Evolutionary conservation across 2,329 filamentous ascomycete species (phyloP).

Genomic region (Tolypocladium ophioglossoides): DNA sequence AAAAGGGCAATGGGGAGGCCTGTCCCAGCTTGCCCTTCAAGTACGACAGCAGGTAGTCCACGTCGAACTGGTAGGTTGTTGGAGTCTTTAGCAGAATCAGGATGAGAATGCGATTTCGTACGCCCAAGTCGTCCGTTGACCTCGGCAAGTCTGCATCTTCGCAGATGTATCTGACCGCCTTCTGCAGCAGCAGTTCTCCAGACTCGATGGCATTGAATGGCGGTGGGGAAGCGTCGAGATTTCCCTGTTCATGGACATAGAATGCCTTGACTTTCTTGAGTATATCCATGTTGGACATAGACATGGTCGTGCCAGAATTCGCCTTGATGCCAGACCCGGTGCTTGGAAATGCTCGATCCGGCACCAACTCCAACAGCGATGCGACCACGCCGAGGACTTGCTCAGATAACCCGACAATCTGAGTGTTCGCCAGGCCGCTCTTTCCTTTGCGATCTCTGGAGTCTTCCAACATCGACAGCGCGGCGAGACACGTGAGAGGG

Average conservation of each 20-base stretch:
- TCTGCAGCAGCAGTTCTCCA: conserved; percentile 53
- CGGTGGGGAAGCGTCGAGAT: conserved; percentile 47
- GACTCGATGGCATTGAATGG: conserved; percentile 47
- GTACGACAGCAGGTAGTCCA: conserved; percentile 36
- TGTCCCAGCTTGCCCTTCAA: conserved; percentile 36
- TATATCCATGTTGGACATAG: conserved; percentile 33
- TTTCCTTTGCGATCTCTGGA: conserved; percentile 26
- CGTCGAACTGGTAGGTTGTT: conserved; percentile 30
- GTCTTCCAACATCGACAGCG: conserved; percentile 57
- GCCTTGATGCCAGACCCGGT: conserved; percentile 1
- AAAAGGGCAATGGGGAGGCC: conserved; percentile 32
- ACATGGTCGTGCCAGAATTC: conserved; percentile 2
- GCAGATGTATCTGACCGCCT: conserved; percentile 42
- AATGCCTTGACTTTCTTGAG: conserved; percentile 53
- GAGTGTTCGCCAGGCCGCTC: conserved; percentile 20
- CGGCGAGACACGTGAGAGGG: conserved; percentile 49
- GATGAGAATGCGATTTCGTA: conserved; percentile 49
- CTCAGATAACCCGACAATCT: conserved; percentile 17
- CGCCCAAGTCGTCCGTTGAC: conserved; percentile 37
- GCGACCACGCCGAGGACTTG: conserved; percentile 38
- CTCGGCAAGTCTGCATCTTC: conserved; percentile 31
- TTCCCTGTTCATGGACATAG: conserved; percentile 61
- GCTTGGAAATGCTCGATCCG: conserved; percentile 47
- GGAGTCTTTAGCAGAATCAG: conserved; percentile 44
- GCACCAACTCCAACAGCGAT: conserved; percentile 52